Evolutionary conservation across 306 rosid species (phyloP).

Genomic region (Arachis stenosperma): DNA sequence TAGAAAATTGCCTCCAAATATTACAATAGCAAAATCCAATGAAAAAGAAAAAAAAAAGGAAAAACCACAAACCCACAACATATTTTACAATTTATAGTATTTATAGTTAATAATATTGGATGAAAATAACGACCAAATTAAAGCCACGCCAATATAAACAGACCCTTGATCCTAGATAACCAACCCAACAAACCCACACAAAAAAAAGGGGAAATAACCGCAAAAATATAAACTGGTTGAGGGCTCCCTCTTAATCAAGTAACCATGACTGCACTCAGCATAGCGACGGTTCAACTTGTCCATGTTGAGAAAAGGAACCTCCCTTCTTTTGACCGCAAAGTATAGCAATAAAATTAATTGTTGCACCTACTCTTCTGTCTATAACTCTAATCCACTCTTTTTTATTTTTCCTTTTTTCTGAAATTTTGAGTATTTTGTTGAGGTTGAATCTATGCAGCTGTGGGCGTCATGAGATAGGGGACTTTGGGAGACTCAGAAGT

Average conservation of each 20-base stretch:
- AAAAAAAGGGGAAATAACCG: not conserved
- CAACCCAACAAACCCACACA: not conserved
- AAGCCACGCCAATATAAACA: not conserved
- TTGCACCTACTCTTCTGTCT: constrained; percentile 6
- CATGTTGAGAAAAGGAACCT: not conserved
- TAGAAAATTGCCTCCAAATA: constrained; percentile 7
- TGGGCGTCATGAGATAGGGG: constrained; percentile 63
- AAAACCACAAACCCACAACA: not conserved
- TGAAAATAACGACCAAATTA: not conserved
- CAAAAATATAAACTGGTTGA: not conserved
- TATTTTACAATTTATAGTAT: not conserved
- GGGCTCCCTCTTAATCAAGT: not conserved
- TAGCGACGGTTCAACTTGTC: not conserved
- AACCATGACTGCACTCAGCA: too few species aligned
- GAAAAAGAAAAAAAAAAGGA: not conserved
- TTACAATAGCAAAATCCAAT: constrained; percentile 23
- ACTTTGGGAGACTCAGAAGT: constrained; percentile 52
- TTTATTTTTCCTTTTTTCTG: too few species aligned
- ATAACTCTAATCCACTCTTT: not conserved
- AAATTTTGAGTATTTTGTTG: not conserved
- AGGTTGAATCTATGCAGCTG: constrained; percentile 57
- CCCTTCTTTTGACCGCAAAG: constrained; percentile 4
- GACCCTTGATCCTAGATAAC: constrained; percentile 23
- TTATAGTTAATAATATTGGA: not conserved
- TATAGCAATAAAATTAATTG: not conserved